Percentiles rank a stretch among this genome's conserved stretches.
Evolutionary conservation across 176 grass and related monocot genomes (phyloP).

Genomic region (Sorghum bicolor): DNA sequence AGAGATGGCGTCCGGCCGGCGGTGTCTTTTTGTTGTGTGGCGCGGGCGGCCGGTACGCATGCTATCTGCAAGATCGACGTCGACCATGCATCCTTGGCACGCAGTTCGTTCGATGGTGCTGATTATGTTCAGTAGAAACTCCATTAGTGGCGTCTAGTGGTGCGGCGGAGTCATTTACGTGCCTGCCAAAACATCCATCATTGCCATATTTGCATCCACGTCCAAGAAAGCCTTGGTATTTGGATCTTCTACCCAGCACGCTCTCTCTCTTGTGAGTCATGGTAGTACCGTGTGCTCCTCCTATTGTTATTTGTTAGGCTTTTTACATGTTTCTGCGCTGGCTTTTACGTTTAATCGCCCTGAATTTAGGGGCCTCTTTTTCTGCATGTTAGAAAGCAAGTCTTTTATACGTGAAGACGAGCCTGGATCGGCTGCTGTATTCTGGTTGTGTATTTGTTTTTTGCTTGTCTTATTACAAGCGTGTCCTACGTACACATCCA

Average conservation of each 20-base stretch:
- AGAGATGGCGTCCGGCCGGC: not conserved
- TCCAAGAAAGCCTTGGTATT: not conserved
- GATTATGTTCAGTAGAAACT: not conserved
- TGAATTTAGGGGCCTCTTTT: not conserved
- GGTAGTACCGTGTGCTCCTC: not conserved
- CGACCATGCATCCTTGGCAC: not conserved
- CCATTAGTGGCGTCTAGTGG: not conserved
- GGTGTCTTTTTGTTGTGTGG: not conserved
- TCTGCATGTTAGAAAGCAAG: not conserved
- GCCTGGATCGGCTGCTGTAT: not conserved
- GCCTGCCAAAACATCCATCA: not conserved
- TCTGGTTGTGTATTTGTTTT: not conserved
- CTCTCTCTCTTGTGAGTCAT: not conserved
- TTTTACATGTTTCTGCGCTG: not conserved
- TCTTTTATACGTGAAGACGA: not conserved
- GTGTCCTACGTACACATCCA: not conserved
- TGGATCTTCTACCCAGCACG: not conserved
- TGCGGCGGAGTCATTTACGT: not conserved
- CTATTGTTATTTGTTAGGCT: not conserved
- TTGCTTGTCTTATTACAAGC: not conserved
- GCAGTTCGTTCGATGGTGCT: not conserved
- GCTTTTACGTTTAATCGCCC: not conserved
- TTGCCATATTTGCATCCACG: not conserved
- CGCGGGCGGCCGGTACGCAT: not conserved
- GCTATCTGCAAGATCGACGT: not conserved